Conservation (phyloP, 129 eudicot genomes). For the Flaveria ramosissima region DNA sequence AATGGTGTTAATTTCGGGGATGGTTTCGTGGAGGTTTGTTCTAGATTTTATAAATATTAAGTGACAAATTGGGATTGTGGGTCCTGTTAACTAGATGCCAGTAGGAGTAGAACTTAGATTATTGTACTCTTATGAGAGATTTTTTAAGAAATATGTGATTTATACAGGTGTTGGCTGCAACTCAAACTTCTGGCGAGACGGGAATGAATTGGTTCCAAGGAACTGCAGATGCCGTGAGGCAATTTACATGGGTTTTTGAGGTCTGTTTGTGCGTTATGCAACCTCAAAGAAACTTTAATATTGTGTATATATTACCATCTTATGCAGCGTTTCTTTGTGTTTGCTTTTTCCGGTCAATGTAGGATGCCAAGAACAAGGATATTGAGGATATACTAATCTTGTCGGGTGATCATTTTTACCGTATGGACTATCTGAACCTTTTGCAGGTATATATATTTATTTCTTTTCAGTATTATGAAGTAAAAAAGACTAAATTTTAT, state of each 20-base stretch:
- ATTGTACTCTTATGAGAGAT: neutral
- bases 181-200: constrained; percentile 84
- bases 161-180: constrained; percentile 87
- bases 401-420: constrained; percentile 93
- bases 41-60: neutral
- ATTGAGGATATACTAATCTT: constrained; percentile 82
- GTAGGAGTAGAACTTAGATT: neutral
- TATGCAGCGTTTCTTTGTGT: neutral
- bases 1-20: constrained; percentile 90
- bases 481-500: neutral
- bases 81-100: neutral
- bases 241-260: constrained; percentile 96
- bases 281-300: neutral
- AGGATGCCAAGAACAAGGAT: constrained; percentile 95
- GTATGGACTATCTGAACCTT: constrained; percentile 93
- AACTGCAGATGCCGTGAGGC: constrained; percentile 97
- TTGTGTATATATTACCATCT: neutral
- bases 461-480: neutral
- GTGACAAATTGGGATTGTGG: neutral
- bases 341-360: neutral
- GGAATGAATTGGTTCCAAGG: constrained; percentile 99
- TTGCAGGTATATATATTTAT: constrained; percentile 63
- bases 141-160: neutral
- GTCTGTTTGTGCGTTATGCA: constrained; percentile 32
- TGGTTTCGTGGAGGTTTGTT: constrained; percentile 90